A percentile compares a stretch with the other conserved stretches of the same genome.
Evolutionary conservation across 148 eudicot genomes (phyloP).

Genomic region (Cornus controversa): DNA sequence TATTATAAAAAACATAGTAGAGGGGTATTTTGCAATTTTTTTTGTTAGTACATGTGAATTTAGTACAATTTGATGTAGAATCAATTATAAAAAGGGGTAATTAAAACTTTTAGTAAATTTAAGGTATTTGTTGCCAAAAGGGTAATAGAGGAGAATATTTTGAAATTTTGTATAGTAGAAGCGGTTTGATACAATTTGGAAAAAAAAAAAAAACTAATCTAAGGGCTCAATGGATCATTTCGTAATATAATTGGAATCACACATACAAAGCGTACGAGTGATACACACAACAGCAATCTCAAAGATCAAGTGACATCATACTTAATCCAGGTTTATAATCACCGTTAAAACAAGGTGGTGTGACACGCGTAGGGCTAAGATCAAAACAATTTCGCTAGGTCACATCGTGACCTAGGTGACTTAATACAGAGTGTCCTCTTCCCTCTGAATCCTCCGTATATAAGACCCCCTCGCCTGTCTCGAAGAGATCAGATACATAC

Average conservation of each 20-base stretch:
- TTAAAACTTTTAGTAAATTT: no score
- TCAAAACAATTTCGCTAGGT: slow-evolving; percentile 2
- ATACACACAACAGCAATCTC: neutral
- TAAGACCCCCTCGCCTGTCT: neutral
- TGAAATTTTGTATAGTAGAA: no score
- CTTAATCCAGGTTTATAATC: neutral
- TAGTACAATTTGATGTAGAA: no score
- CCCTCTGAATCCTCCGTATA: slow-evolving; percentile 12
- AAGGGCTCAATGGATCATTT: no score
- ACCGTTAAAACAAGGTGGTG: neutral
- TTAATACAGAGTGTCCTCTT: neutral
- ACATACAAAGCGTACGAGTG: neutral
- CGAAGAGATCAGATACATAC: neutral
- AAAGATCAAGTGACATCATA: neutral
- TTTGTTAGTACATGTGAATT: no score
- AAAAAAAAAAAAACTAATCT: no score
- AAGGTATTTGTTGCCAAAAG: no score
- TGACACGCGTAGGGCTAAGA: neutral
- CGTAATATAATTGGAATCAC: neutral
- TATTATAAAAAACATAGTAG: no score
- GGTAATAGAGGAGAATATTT: no score
- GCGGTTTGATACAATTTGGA: no score
- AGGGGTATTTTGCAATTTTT: no score
- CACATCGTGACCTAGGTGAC: slow-evolving; percentile 15
- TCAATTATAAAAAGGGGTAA: no score